Base-by-base conservation (phyloP, 75 land plant species). In the Adiantum capillusveneris region DNA sequence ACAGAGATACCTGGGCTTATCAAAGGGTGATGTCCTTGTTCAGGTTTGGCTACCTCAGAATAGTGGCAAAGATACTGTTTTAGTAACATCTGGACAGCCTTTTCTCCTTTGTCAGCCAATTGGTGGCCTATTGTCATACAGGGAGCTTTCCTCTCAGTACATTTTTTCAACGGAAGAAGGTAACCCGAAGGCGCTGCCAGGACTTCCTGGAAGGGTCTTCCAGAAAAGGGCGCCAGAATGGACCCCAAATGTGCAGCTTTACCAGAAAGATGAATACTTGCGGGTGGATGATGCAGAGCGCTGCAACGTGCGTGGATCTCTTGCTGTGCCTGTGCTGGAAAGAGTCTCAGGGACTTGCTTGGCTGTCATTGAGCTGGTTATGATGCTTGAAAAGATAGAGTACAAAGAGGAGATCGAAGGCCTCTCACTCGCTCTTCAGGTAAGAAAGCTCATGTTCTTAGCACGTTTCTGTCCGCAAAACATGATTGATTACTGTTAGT, bases 231-330 rank as follows among this genome's bases (percentile, higher is more conserved):
- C 66, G 31, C 87, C 98, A 2, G 98, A 94, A 58, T 94, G 98
- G 98, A 83, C 96, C 1, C 96, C 98, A 21, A 80, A 94, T 65
- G 98, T 94, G 36, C 77, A 73, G 52, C 79, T 70, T 31, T 94
- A 83, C 57, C 79, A 67, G 34, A 65, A 73, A 22, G 70, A 68
- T 31, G 98, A 94, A 58, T 94, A 71, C 49, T 73, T 80, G 17
- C 65, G 98, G 22, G 73, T 89, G 12, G 27, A 58, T 63, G 64
- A 86, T 66, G 98, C 98, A 22, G 71, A 77, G 17, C 57, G 28
- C 11, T 74, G 58, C 62, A 73, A 81, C 59, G 83, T 94, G 0
- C 74, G 75, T 16, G 91, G 98, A 21, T 63, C 82, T 16, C 55
- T 94, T 59, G 96, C 98, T 0, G 70, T 94, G 54, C 98, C 98